Base-by-base conservation (phyloP, 2,329 filamentous ascomycete genomes). In the Trichoderma arundinaceum region DNA sequence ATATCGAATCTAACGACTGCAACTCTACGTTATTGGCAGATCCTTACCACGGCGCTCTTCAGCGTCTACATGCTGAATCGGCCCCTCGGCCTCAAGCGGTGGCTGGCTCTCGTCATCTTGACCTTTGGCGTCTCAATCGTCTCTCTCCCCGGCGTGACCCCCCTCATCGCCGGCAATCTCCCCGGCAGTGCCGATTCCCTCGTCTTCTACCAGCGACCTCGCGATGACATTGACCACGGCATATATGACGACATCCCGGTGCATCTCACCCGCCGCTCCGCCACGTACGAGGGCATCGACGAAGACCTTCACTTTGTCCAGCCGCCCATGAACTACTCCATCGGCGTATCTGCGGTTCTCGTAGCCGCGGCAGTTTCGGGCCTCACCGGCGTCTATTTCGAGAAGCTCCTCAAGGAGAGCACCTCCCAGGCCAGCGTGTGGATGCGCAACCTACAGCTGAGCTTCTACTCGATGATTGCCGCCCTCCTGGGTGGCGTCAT, bases 381-480 rank as follows among this genome's bases (percentile, higher is more conserved):
- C 2, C 80, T 97, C 56, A 94, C 92, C 0, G 91, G 93, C 0
- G 92, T 94, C 1, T 92, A 92, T 72, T 94, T 94, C 70, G 92
- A 98, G 77, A 97, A 96, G 78, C 88, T 97, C 3, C 82, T 98
- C 64, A 97, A 96, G 76, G 91, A 97, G 70, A 90, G 91, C n/a
- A 84, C 86, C 0, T 84, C 85, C 1, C 85, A 88, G 54, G 89
- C 89, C 6, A 94, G 92, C 0, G 84, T 98, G 13, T 99, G 95
- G 95, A 89, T 95, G 49, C 89, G 95, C 68, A 99, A 98, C 75
- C 90, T 97, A 53, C 95, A 99, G 77, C 82, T 99, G 28, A 94
- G 93, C 0, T 92, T 97, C 74, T 99, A 97, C 80, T 97, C 94
- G 1, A 82, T 98, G 1, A 94, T 97, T 72, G 92, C 94, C 0